Evolutionary conservation across 1,284 basidiomycete species (phyloP).

Genomic region (Caloboletus inedulis): DNA sequence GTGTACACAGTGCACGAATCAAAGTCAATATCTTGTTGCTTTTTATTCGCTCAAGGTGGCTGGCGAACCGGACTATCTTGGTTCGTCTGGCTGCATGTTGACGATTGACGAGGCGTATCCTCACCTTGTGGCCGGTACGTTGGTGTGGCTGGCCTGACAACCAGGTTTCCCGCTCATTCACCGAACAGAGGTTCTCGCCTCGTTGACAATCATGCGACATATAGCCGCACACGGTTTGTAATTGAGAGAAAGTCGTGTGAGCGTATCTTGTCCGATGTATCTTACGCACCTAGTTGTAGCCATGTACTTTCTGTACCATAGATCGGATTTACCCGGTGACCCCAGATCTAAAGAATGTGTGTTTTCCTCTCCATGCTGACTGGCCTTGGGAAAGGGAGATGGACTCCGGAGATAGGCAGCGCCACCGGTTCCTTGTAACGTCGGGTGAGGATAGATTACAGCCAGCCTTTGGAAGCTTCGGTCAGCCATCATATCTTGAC

Average conservation of each 20-base stretch:
- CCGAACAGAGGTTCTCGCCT: conserved; percentile 53
- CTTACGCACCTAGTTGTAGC: conserved; percentile 7
- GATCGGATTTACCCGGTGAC: not conserved
- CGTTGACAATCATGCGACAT: conserved; percentile 63
- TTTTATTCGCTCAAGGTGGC: conserved; percentile 55
- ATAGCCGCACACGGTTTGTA: conserved; percentile 45
- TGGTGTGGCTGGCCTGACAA: conserved; percentile 1
- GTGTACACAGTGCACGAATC: conserved; percentile 49
- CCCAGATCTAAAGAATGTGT: conserved; percentile 2
- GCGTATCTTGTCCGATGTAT: conserved; percentile 10
- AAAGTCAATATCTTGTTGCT: conserved; percentile 49
- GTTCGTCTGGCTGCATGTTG: conserved; percentile 58
- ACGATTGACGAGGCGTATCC: conserved; percentile 60
- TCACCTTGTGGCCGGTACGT: conserved; percentile 50
- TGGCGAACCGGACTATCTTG: conserved; percentile 51
- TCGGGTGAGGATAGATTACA: conserved; percentile 6
- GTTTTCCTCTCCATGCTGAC: conserved; percentile 2
- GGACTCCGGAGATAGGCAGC: conserved; percentile 10
- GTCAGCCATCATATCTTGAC: not conserved
- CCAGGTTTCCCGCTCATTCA: conserved; percentile 5
- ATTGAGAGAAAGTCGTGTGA: not conserved
- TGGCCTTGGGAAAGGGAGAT: not conserved
- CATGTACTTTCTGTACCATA: conserved; percentile 16
- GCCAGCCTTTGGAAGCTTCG: conserved; percentile 1
- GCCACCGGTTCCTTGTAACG: not conserved